These are phyloP conservation scores for Phoma sp. DNA, from an alignment of 2,329 filamentous ascomycete genomes.

Conservation along the genomic window DNA sequence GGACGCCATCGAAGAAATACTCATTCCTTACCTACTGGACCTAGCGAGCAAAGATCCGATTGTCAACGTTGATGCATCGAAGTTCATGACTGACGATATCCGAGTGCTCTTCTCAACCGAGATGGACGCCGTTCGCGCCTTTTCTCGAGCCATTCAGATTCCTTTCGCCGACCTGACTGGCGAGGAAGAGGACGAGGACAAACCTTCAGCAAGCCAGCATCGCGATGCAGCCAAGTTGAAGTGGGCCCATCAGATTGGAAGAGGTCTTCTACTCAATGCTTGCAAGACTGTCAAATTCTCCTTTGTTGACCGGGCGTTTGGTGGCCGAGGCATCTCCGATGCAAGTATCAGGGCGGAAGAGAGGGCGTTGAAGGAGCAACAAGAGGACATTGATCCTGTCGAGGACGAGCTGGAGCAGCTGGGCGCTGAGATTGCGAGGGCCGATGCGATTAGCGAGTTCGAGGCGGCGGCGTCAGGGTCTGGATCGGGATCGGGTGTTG, in stretches of 20 bases:
- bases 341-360: conserved; percentile 52
- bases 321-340: conserved; percentile 61
- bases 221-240: conserved; percentile 56
- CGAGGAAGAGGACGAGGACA: conserved; percentile 41
- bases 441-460: conserved; percentile 18
- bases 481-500: neutral
- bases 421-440: conserved; percentile 34
- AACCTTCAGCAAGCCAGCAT: conserved; percentile 49
- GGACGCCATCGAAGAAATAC: conserved; percentile 61
- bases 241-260: conserved; percentile 67
- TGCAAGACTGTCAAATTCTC: conserved; percentile 63
- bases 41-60: conserved; percentile 61
- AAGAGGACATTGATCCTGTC: conserved; percentile 58
- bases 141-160: conserved; percentile 60
- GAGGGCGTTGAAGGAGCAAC: conserved; percentile 44
- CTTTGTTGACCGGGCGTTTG: conserved; percentile 67
- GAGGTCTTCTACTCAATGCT: conserved; percentile 66
- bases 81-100: conserved; percentile 64
- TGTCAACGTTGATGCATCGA: conserved; percentile 64
- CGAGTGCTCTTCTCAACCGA: conserved; percentile 62
- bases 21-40: conserved; percentile 67
- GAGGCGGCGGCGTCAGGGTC: conserved; percentile 13
- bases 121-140: conserved; percentile 63
- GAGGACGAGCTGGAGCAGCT: conserved; percentile 55
- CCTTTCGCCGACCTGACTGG: conserved; percentile 60